A percentile compares a stretch with the other conserved stretches of the same genome.
These are phyloP conservation scores for Dichomitus squalens DNA, from an alignment of 1,284 basidiomycete genomes.

Conservation along the genomic window DNA sequence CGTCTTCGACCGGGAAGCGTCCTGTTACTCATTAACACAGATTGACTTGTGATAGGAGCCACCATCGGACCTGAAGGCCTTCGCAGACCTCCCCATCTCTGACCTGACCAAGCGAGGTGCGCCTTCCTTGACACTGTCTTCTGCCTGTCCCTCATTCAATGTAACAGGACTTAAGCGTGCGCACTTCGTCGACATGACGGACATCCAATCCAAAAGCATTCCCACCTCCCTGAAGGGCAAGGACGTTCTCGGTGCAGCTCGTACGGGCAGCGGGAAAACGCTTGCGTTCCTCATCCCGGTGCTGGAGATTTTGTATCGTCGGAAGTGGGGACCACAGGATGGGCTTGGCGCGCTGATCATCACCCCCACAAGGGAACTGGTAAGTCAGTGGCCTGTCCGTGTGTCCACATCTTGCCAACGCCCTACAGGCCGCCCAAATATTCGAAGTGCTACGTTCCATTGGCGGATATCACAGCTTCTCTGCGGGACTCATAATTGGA, in stretches of 20 bases:
- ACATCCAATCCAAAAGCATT: conserved; percentile 72
- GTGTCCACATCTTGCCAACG: not conserved
- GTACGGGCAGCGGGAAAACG: conserved; percentile 85
- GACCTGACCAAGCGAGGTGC: conserved; percentile 69
- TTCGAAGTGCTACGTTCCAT: conserved; percentile 52
- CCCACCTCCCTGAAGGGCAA: conserved; percentile 66
- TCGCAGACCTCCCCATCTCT: conserved; percentile 73
- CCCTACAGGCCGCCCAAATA: conserved; percentile 89
- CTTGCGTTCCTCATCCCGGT: conserved; percentile 74
- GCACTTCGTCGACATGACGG: conserved; percentile 73
- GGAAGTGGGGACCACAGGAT: conserved; percentile 81
- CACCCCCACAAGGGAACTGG: conserved; percentile 93
- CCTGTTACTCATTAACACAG: conserved; percentile 25
- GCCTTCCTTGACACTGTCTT: conserved; percentile 12
- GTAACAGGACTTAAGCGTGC: conserved; percentile 77
- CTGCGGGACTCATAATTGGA: not conserved
- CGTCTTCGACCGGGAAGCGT: not conserved
- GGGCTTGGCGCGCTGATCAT: conserved; percentile 93
- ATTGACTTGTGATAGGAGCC: conserved; percentile 42
- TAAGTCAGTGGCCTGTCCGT: conserved; percentile 40
- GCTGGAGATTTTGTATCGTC: conserved; percentile 67
- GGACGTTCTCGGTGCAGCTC: conserved; percentile 78
- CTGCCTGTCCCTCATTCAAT: not conserved
- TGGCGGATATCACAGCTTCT: not conserved
- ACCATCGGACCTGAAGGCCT: conserved; percentile 49